Base-by-base conservation (phyloP, 2,329 filamentous ascomycete species). In the Metarhizium sp. region DNA sequence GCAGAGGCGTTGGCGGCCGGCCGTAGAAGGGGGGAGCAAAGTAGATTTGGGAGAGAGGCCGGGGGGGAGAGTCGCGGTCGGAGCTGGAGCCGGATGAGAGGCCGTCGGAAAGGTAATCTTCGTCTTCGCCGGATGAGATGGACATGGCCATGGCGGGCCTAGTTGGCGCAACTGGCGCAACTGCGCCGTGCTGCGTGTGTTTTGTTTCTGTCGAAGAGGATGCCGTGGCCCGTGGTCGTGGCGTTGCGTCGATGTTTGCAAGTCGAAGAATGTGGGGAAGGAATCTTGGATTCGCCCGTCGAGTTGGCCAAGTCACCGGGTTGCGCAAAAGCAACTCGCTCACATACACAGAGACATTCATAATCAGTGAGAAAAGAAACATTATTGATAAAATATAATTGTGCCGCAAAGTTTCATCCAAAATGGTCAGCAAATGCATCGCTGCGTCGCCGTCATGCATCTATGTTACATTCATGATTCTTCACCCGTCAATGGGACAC, bases 21-120 rank as follows among this genome's bases (percentile, higher is more conserved):
- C 95, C 95, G 77, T 99, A 99, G 77, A 97, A 97, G 16, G 94
- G 94, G 30, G 94, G 94, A 51, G 80, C 80, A 60, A 84, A 83
- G 67, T 78, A 77, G 70, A 81, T 79, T 57, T 77, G 78, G 51
- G 75, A 75, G 20, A 75, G 68, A 11, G 75, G 75, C 16, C 71
- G 75, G 11, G 74, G 75, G 4, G 72, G 72, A 7, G 70, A 69
- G 47, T 70, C 69, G 48, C 70, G 66, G 46, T 64, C 45, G 4
- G 55, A 54, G 20, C 25, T 30, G 1, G 69, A 69, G 56, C 64
- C 64, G n/a, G 59, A 61, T 2, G 64, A 68, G 29, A 67, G 66
- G 50, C 63, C 65, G 53, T 71, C 69, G 10, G 64, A 70, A 54
- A 71, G 62, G 55, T 68, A 70, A 51, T 63, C 69, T n/a, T 70